These are phyloP conservation scores for Colletotrichum sansevieriae DNA, from an alignment of 2,329 filamentous ascomycete species.

Conservation along the genomic window DNA sequence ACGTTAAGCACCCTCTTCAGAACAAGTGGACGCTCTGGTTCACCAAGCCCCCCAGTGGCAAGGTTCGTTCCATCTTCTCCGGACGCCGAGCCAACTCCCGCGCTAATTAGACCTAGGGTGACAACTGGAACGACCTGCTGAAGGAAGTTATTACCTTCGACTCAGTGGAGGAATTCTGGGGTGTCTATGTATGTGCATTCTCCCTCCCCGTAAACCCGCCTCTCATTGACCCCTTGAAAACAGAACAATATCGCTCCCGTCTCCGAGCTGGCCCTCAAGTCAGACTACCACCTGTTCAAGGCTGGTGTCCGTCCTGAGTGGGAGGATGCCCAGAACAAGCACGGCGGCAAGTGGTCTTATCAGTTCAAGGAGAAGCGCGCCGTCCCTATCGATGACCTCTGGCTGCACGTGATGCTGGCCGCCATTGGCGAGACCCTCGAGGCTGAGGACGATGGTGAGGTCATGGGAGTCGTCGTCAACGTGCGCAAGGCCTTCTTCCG, in stretches of 20 bases:
- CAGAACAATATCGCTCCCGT: constrained; percentile 99
- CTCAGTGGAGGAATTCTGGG: constrained; percentile 99
- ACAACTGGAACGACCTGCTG: constrained; percentile 98
- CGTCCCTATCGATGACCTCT: constrained; percentile 93
- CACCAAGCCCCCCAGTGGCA: constrained; percentile 96
- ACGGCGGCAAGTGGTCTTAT: constrained; percentile 99
- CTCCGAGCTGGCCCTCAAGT: constrained; percentile 95
- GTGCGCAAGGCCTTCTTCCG: constrained; percentile 98
- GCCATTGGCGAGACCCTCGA: constrained; percentile 98
- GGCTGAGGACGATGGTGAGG: constrained; percentile 92
- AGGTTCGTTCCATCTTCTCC: constrained; percentile 68
- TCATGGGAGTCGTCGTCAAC: constrained; percentile 99
- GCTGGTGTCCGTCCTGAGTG: constrained; percentile 96
- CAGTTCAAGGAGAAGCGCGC: constrained; percentile 96
- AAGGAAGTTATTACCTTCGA: constrained; percentile 99
- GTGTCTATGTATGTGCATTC: constrained; percentile 85
- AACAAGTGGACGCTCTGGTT: constrained; percentile 99
- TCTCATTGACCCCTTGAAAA: constrained; percentile 36
- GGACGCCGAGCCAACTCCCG: constrained; percentile 37
- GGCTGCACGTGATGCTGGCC: constrained; percentile 96
- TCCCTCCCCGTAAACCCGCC: constrained; percentile 24
- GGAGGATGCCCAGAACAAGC: constrained; percentile 99
- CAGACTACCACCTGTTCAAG: constrained; percentile 99
- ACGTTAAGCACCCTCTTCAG: constrained; percentile 98
- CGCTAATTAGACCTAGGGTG: constrained; percentile 71